Base-by-base conservation (phyloP, 169 alveolate species). In the Plasmodium fragile region DNA sequence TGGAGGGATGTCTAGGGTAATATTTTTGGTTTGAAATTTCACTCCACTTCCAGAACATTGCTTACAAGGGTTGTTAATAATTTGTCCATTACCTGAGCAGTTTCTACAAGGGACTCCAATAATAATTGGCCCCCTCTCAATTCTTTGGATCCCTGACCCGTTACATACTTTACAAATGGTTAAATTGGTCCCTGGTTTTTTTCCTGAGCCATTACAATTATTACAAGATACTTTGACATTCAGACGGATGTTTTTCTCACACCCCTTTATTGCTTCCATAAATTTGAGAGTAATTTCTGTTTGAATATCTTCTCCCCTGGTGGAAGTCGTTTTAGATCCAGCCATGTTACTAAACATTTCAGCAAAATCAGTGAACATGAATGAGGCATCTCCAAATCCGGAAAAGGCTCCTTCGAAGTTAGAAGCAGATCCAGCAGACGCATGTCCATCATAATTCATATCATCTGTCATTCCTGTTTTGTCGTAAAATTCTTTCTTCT, bases 391-490 rank as follows among this genome's bases (percentile, higher is more conserved):
- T 30, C 97, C 97, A 65, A 95, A 96, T 1, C 98, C 97, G 43
- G 95, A 91, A 49, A 93, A 95, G 5, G 80, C 92, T 16, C 97
- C 96, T n/a, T 92, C 96, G 25, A 83, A 84, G 30, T 95, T 96
- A 45, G 97, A 89, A 5, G 89, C 78, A 11, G 95, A 36, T 49
- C 59, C 59, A 22, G 93, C 49, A 34, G 95, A 28, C 0, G 8
- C 75, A 43, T 84, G 90, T 92, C 78, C 69, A 32, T 83, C 79
- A 22, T 79, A 83, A 79, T 82, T 85, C 30, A 95, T 98, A 78
- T 96, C 98, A 25, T 98, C 97, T 41, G 97, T 95, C 97, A 96
- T 97, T 72, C 99, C 99, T 55, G 98, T 97, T 92, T 96, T 95
- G 92, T 98, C 99, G 95, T 97, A 98, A 16, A 97, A 95, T 84